Evolutionary conservation across 306 rosid species (phyloP).

Genomic region (Potentilla sterilis): DNA sequence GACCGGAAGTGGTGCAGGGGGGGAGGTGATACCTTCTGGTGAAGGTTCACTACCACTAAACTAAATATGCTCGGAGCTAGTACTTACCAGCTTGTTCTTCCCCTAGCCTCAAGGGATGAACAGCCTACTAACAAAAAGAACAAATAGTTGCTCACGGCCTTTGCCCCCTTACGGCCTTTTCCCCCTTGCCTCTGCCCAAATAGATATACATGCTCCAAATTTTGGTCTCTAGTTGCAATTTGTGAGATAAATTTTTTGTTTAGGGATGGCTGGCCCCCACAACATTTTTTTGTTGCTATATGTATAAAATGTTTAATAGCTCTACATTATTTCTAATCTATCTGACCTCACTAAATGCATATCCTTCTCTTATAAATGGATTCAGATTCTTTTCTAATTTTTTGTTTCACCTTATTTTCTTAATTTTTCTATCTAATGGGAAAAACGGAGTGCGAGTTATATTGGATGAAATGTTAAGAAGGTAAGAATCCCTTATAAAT

Average conservation of each 20-base stretch:
- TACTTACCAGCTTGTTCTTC: background rate
- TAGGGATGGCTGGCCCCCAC: background rate
- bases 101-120: background rate
- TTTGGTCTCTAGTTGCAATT: background rate
- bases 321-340: background rate
- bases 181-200: background rate
- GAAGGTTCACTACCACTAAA: too few relatives aligned
- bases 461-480: too few relatives aligned
- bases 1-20: too few relatives aligned
- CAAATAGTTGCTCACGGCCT: background rate
- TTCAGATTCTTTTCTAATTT: too few relatives aligned
- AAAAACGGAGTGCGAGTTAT: too few relatives aligned
- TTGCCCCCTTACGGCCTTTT: too few relatives aligned
- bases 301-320: background rate
- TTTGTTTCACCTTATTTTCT: too few relatives aligned
- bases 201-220: background rate
- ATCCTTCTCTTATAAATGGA: constrained; percentile 2
- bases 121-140: background rate
- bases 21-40: too few relatives aligned
- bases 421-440: too few relatives aligned
- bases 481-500: too few relatives aligned
- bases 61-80: too few relatives aligned
- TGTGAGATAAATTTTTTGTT: background rate
- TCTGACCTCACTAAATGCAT: constrained; percentile 4
- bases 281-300: background rate